phyloP scores from a whole-genome alignment of 371 early-diverging fungal species.

The Apophysomyces ossiformis region DNA sequence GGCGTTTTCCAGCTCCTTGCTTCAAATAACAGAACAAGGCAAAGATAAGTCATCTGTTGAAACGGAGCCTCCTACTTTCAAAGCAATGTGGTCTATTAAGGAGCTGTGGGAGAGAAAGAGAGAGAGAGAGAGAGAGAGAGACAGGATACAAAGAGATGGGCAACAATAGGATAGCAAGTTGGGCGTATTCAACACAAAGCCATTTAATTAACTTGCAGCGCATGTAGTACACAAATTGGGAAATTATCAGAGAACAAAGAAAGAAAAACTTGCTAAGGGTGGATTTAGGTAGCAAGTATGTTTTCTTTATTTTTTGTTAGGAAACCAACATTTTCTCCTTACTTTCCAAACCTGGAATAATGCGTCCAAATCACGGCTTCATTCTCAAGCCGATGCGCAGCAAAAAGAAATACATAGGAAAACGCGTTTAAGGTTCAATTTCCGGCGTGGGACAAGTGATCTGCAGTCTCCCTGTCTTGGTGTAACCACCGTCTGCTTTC shows the following conservation, averaged over 20 bases:
- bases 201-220: neutral
- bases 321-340: neutral
- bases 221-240: neutral
- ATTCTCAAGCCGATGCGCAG: slow-evolving; percentile 6
- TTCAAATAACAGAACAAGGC: too few species aligned
- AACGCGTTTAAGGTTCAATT: slow-evolving; percentile 10
- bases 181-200: neutral
- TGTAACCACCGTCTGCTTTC: neutral
- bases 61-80: too few species aligned
- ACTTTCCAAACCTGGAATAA: slow-evolving; percentile 1
- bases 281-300: neutral
- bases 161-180: neutral
- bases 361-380: neutral
- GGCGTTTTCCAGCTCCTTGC: too few species aligned
- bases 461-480: neutral
- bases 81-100: too few species aligned
- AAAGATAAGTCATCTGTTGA: too few species aligned
- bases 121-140: too few species aligned
- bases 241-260: neutral
- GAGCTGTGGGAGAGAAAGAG: too few species aligned
- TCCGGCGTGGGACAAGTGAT: slow-evolving; percentile 8
- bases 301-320: neutral
- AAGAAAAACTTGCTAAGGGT: neutral
- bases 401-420: slow-evolving; percentile 3
- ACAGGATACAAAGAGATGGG: neutral